Percentiles rank a stretch among this genome's conserved stretches.
Conservation (phyloP, 83 land plant species). For the Picea abies region DNA sequence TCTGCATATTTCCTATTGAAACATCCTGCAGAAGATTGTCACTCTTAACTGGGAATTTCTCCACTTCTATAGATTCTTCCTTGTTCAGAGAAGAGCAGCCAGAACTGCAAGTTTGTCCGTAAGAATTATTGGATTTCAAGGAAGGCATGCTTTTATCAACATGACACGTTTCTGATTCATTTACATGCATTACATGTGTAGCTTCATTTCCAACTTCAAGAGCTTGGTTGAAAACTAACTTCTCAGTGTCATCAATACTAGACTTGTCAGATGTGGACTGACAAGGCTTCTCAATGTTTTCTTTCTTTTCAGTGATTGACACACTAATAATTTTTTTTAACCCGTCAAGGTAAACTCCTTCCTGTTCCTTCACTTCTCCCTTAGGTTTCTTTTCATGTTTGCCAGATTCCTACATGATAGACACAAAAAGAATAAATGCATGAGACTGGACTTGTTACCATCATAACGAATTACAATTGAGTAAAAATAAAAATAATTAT, state of each 20-base stretch:
- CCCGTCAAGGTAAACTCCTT: neutral
- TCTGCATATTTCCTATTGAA: neutral
- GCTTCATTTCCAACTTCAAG: neutral
- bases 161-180: neutral
- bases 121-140: neutral
- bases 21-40: neutral
- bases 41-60: neutral
- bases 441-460: neutral
- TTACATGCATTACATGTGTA: neutral
- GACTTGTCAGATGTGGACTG: neutral
- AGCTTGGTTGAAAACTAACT: conserved; percentile 1
- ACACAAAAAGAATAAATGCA: neutral
- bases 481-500: neutral
- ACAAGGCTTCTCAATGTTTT: neutral
- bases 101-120: neutral
- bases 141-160: neutral
- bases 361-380: neutral
- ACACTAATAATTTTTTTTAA: neutral
- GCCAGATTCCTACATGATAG: neutral
- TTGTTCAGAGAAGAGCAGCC: neutral
- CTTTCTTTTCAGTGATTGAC: neutral
- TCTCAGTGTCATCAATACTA: neutral
- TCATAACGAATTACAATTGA: neutral
- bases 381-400: neutral
- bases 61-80: neutral